Base-by-base conservation (phyloP, 1,139 yeast species). In the Candida frijolesensis region DNA sequence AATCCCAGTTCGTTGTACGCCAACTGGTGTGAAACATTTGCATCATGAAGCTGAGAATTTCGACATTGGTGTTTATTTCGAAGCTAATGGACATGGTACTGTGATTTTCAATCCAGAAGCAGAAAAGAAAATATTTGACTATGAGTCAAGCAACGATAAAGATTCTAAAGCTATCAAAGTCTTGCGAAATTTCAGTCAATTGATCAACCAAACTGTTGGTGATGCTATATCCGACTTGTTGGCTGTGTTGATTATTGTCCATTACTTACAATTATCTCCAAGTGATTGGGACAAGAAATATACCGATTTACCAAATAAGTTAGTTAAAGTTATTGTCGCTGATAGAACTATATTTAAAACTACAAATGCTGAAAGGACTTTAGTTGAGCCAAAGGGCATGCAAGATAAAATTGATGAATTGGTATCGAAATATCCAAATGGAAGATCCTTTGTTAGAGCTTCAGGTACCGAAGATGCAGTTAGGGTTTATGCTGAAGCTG, bases 81-180 rank as follows among this genome's bases (percentile, higher is more conserved):
- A 94, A 73, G 99, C 99, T 48, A 94, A 94, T 64, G 99, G 99
- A n/a, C 99, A 94, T 63, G 99, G 99, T 12, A 95, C 99, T 0
- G 96, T 94, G 4, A 73, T 91, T 18, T 95, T 94, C 64, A 82
- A 89, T 6, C 77, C 80, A 0, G 78, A 78, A 16, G 89, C 80
- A 50, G 80, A 75, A 56, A 66, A 61, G 34, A 60, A 65, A 40
- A 65, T 70, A 25, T 66, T 67, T 47, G 60, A 54, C 11, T 67
- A 70, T 52, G 52, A 64, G 37, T 44, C 66, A 1, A 49, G 50
- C 10, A 56, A 62, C 19, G 67, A 66, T 8, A 58, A 62, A 38
- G 78, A 77, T 43, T 51, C 45, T 11, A 51, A 57, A 22, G 83
- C 90, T 1, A 69, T 85, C 44, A 68, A 72, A 48, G 72, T 84